Base-by-base conservation (phyloP, 768 basidiomycete genomes). In the Trametes elegans region DNA sequence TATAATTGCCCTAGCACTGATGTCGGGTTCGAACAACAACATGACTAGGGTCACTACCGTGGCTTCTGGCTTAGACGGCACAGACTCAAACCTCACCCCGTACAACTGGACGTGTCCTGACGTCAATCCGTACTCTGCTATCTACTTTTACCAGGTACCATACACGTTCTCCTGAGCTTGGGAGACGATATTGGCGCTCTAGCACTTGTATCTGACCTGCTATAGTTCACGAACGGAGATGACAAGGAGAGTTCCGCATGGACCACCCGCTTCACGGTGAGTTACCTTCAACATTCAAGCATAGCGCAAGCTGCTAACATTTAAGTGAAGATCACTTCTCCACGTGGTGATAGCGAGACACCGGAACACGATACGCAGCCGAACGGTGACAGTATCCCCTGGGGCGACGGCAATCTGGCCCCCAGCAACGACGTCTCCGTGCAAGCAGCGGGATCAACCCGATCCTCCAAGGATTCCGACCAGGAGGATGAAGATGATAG, bases 71-170 rank as follows among this genome's bases (percentile, higher is more conserved):
- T 53, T 75, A 11, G 69, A 75, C 53, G 75, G 71, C 11, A 70
- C 73, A 8, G 58, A 71, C 36, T 7, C 66, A 0, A 50, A 47
- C 27, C 58, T 70, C 7, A 64, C 70, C 2, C 67, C 75, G 1
- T 75, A 54, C 50, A 62, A 44, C 19, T 75, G 73, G 73, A 69
- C 63, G 18, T 75, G 74, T 49, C 75, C 75, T 0, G 50, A 66
- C 8, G 73, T 75, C 2, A 49, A 64, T 19, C 75, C 74, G 0
- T 67, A 73, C 53, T 69, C 73, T 3, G 62, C 64, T 5, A 74
- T 74, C 13, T 76, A 75, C 59, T 75, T 75, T 57, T 76, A 75
- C 47, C 68, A 75, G 66, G 74, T 71, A 51, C 18, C 59, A 8
- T 31, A 29, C 9, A 19, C 23, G 16, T 31, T 24, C 21, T 38